Evolutionary conservation across 2,329 filamentous ascomycete species (phyloP).

Genomic region (Penicillium sp.): DNA sequence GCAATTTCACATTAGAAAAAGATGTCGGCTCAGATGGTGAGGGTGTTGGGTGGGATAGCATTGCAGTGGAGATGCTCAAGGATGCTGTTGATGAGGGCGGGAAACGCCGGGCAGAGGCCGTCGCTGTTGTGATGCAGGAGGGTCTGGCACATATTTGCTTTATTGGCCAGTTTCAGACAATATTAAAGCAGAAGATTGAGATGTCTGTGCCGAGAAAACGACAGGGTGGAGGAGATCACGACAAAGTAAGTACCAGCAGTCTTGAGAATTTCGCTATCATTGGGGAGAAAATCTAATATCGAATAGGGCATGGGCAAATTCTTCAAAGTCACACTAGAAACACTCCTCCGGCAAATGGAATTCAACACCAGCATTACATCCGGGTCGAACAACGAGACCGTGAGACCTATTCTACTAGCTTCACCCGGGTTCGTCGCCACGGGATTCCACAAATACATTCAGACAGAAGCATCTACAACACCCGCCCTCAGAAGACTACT

Average conservation of each 20-base stretch:
- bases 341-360: slow-evolving; percentile 75
- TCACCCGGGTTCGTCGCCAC: slow-evolving; percentile 85
- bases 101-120: slow-evolving; percentile 76
- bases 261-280: not conserved
- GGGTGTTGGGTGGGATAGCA: slow-evolving; percentile 77
- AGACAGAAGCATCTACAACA: slow-evolving; percentile 60
- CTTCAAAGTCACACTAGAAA: slow-evolving; percentile 73
- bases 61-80: slow-evolving; percentile 73
- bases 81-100: slow-evolving; percentile 70
- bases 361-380: slow-evolving; percentile 53
- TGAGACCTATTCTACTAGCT: slow-evolving; percentile 72
- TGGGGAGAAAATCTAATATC: not conserved
- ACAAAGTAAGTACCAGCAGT: slow-evolving; percentile 39
- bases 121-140: slow-evolving; percentile 93
- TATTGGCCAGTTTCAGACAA: slow-evolving; percentile 51
- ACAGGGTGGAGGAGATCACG: slow-evolving; percentile 49
- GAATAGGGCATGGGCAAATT: slow-evolving; percentile 69
- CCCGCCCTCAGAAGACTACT: slow-evolving; percentile 67
- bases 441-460: slow-evolving; percentile 75
- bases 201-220: slow-evolving; percentile 50
- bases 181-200: slow-evolving; percentile 51
- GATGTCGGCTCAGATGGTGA: slow-evolving; percentile 52
- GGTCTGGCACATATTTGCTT: slow-evolving; percentile 54
- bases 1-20: slow-evolving; percentile 88
- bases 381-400: slow-evolving; percentile 35